Percentiles rank a stretch among this genome's conserved stretches.
These are phyloP conservation scores for Huntiella savannae DNA, from an alignment of 2,329 filamentous ascomycete species.

Conservation along the genomic window DNA sequence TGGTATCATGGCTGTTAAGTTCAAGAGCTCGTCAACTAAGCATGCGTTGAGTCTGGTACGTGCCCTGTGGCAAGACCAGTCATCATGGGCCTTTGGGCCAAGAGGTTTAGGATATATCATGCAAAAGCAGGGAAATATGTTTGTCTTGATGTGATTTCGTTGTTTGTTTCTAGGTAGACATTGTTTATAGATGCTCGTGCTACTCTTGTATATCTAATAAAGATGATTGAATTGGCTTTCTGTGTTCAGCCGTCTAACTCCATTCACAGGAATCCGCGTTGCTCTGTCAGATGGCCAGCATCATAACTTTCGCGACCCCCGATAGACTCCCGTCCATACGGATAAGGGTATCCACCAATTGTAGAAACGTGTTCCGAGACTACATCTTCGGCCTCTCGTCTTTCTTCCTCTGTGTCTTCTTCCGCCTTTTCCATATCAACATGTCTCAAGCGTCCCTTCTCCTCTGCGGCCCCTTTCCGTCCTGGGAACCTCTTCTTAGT, in stretches of 20 bases:
- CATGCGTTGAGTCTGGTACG: constrained; percentile 6
- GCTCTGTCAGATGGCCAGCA: constrained; percentile 2
- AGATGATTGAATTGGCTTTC: neutral
- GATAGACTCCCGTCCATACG: constrained; percentile 3
- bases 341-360: neutral
- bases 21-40: constrained; percentile 10
- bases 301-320: constrained; percentile 2
- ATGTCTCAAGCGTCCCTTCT: neutral
- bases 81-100: constrained; percentile 8
- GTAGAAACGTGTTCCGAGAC: neutral
- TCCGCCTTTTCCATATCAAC: neutral
- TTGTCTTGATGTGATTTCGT: constrained; percentile 5
- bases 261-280: constrained; percentile 1
- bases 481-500: neutral
- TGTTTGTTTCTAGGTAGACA: neutral
- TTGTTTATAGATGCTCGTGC: no score
- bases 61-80: constrained; percentile 6
- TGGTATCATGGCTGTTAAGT: constrained; percentile 10
- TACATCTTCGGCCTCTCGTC: neutral
- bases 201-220: no score
- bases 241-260: neutral
- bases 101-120: constrained; percentile 9
- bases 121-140: constrained; percentile 10
- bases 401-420: neutral
- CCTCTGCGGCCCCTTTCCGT: neutral